phyloP scores from a whole-genome alignment of 148 eudicot genomes.

The Persicaria maculosa region DNA sequence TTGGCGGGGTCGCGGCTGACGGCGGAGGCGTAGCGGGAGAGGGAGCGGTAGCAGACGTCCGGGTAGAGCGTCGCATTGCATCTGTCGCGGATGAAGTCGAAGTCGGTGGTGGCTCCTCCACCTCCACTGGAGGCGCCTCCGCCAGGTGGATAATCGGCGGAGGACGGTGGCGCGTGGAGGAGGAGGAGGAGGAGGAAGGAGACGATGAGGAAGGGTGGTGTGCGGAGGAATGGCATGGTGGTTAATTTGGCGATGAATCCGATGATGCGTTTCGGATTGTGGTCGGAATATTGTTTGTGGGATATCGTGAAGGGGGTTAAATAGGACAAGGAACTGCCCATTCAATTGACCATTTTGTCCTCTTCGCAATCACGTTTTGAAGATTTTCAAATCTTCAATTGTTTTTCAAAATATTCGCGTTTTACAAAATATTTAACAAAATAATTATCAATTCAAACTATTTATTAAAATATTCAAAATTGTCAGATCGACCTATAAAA shows the following conservation, averaged over 20 bases:
- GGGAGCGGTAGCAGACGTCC: constrained; percentile 49
- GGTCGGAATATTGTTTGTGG: not conserved
- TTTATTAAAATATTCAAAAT: too few relatives aligned
- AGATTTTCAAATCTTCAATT: too few relatives aligned
- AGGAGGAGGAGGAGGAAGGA: not conserved
- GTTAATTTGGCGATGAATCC: not conserved
- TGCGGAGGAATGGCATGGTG: not conserved
- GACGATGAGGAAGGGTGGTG: not conserved
- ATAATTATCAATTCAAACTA: too few relatives aligned
- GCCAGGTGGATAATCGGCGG: not conserved
- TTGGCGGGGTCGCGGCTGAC: constrained; percentile 42
- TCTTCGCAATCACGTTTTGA: not conserved
- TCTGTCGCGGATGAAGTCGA: constrained; percentile 53
- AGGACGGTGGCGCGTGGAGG: constrained; percentile 10
- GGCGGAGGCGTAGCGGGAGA: constrained; percentile 43
- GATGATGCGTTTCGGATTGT: not conserved
- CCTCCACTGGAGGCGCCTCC: too few relatives aligned
- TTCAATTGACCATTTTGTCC: not conserved
- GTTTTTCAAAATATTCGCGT: too few relatives aligned
- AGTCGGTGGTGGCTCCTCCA: constrained; percentile 2
- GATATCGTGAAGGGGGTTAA: not conserved
- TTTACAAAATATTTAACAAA: too few relatives aligned
- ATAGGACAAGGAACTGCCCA: not conserved
- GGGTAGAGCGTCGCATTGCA: constrained; percentile 69
- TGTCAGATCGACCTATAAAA: too few relatives aligned